A percentile compares a stretch with the other conserved stretches of the same genome.
Conservation (phyloP, 352 stramenopile genomes). For the Aphanomyces euteiches region DNA sequence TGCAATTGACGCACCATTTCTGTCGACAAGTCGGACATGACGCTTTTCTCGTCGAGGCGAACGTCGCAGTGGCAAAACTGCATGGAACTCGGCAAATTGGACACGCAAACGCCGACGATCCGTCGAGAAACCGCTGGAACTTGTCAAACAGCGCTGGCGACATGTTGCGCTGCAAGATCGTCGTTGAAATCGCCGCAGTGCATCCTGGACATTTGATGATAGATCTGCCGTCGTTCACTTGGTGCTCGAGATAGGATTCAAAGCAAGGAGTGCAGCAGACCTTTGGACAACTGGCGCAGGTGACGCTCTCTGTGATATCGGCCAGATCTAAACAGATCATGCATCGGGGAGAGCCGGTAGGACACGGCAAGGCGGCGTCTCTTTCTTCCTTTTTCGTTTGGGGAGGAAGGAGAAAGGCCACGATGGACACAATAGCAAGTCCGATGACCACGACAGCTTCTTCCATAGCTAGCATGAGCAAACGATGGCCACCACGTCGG, state of each 20-base stretch:
- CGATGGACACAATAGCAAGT: background rate
- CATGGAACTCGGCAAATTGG: background rate
- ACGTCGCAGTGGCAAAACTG: background rate
- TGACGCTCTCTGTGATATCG: background rate
- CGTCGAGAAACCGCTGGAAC: background rate
- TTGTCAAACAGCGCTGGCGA: background rate
- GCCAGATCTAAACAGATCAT: background rate
- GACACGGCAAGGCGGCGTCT: background rate
- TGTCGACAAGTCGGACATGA: background rate
- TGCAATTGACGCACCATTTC: constrained; percentile 3
- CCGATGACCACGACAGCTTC: background rate
- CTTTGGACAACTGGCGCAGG: background rate
- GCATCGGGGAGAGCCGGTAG: background rate
- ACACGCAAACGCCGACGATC: background rate
- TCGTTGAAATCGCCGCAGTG: background rate
- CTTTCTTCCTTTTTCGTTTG: background rate
- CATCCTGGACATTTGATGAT: background rate
- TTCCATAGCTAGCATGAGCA: background rate
- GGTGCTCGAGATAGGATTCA: background rate
- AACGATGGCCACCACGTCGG: background rate
- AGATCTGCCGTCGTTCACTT: background rate
- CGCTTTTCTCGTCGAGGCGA: background rate
- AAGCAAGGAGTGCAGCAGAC: background rate
- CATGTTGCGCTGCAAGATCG: background rate
- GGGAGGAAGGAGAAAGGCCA: background rate